phyloP scores from a whole-genome alignment of 768 basidiomycete species.

The Chiua virens region DNA sequence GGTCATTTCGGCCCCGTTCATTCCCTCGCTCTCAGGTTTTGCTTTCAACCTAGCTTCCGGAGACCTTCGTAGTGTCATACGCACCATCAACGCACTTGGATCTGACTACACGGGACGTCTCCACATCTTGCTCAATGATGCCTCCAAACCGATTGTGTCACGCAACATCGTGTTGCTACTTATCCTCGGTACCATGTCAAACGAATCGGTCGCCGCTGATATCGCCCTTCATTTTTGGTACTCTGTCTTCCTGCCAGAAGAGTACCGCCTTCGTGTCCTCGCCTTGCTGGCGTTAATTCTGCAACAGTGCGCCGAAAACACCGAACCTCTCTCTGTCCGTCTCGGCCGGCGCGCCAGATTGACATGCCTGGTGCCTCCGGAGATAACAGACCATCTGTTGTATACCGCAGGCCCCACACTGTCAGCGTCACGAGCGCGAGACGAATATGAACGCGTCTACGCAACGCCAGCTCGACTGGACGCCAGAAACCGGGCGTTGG shows the following conservation, averaged over 20 bases:
- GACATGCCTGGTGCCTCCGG: slow-evolving; percentile 22
- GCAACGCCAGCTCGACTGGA: slow-evolving; percentile 39
- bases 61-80: slow-evolving; percentile 44
- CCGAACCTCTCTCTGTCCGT: slow-evolving; percentile 12
- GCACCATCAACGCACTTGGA: slow-evolving; percentile 43
- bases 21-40: not conserved
- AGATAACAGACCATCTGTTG: slow-evolving; percentile 29
- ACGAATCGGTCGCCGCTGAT: slow-evolving; percentile 38
- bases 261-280: slow-evolving; percentile 28
- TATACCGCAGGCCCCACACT: slow-evolving; percentile 25
- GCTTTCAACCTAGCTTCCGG: slow-evolving; percentile 36
- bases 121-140: slow-evolving; percentile 44
- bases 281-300: slow-evolving; percentile 14
- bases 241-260: slow-evolving; percentile 39
- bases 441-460: slow-evolving; percentile 31
- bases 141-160: slow-evolving; percentile 23
- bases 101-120: slow-evolving; percentile 39
- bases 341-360: slow-evolving; percentile 16
- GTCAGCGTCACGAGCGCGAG: slow-evolving; percentile 21
- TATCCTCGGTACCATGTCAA: slow-evolving; percentile 35
- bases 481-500: slow-evolving; percentile 39
- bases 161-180: slow-evolving; percentile 44
- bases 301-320: slow-evolving; percentile 10
- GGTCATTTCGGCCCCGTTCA: not conserved
- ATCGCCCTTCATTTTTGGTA: slow-evolving; percentile 49